Evolutionary conservation across 371 early-diverging fungal species (phyloP).

Genomic region (Mucor racemosus): DNA sequence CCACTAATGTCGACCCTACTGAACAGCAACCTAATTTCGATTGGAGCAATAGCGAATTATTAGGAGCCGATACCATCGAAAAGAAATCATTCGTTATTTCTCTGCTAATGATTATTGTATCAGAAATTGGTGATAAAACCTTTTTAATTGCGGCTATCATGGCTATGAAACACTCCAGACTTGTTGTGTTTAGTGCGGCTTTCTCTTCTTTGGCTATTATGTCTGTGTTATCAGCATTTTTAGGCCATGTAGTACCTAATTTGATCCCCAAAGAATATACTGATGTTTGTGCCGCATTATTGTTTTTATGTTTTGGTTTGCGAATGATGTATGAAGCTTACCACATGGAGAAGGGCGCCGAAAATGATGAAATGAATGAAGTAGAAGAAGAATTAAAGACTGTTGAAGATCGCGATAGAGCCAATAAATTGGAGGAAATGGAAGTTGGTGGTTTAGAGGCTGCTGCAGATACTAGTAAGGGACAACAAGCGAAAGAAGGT

Average conservation of each 20-base stretch:
- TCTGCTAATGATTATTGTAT: constrained; percentile 85
- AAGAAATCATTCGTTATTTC: constrained; percentile 60
- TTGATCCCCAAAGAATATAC: constrained; percentile 86
- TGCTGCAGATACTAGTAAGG: constrained; percentile 12
- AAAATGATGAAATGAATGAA: constrained; percentile 85
- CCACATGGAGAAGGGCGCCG: constrained; percentile 88
- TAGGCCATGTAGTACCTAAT: constrained; percentile 89
- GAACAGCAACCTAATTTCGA: background rate
- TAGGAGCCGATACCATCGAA: background rate
- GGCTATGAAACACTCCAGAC: constrained; percentile 92
- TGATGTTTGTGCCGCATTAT: constrained; percentile 77
- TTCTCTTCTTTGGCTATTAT: constrained; percentile 88
- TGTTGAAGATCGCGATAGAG: constrained; percentile 68
- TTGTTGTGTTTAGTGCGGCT: constrained; percentile 87
- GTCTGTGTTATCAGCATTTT: constrained; percentile 91
- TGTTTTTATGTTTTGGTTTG: constrained; percentile 92
- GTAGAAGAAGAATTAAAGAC: constrained; percentile 87
- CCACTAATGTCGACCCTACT: background rate
- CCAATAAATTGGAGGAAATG: constrained; percentile 60
- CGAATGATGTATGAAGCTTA: constrained; percentile 87
- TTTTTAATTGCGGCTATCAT: constrained; percentile 96
- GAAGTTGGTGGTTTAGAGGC: constrained; percentile 35
- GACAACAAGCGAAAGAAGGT: constrained; percentile 49
- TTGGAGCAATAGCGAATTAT: background rate
- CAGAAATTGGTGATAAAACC: constrained; percentile 98